Base-by-base conservation (phyloP, 2,329 filamentous ascomycete genomes). In the Periconia sp. region DNA sequence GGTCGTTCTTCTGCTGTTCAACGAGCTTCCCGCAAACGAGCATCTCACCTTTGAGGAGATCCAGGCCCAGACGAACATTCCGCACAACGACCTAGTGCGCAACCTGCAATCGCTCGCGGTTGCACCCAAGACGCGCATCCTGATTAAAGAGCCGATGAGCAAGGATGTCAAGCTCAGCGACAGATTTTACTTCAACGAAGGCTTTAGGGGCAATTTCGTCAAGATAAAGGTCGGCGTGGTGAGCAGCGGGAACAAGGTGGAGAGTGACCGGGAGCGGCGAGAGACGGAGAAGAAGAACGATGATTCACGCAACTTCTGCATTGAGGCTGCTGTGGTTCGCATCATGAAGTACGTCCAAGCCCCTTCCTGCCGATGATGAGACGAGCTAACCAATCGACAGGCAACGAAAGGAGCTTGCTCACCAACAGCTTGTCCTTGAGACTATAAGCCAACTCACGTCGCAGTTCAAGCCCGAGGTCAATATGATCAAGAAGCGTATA, bases 171-270 rank as follows among this genome's bases (percentile, higher is more conserved):
- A 89, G 57, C 71, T 83, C 0, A 83, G 83, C 0, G 92, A 97
- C 68, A 80, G 73, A 18, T 97, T 97, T 68, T 79, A 74, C 7
- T 95, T 92, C 77, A 96, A 97, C 64, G 76, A 85, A 22, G 78
- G 83, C 11, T 97, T 96, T 71, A 78, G 83, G 34, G 92, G 88
- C 72, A 91, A 89, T 64, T 85, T 88, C 36, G 80, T 94, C 61
- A 90, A 89, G 68, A 89, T 96, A 72, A 95, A 95, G 69, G 89
- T 94, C 15, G 89, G 89, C 16, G 87, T 94, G 4, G 87, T 96
- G 55, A 88, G 79, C 36, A 83, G 85, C 1, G 82, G 86, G 13
- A 95, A 90, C 66, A 94, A 90, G 71, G 88, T 95, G 1, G 92
- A 97, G 71, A 89, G 83, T 38, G 76, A 80, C 38, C 74, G 77